Conservation (phyloP, 1,139 yeast genomes). For the Eremothecium coryli region DNA sequence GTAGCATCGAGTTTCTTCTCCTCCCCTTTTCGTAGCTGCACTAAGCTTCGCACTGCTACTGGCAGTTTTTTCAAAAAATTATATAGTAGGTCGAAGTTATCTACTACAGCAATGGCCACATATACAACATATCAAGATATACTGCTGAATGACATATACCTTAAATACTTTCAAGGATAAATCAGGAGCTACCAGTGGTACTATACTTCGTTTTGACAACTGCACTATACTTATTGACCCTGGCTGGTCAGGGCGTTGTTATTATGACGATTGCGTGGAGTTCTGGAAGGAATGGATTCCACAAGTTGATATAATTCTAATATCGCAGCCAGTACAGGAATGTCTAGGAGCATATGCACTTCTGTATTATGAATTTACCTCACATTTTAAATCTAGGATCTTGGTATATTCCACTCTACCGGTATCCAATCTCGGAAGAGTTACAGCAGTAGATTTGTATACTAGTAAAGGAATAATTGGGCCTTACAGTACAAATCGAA, state of each 20-base stretch:
- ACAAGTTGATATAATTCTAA: conserved; percentile 54
- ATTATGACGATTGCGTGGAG: conserved; percentile 19
- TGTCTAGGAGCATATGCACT: conserved; percentile 75
- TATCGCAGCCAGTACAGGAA: conserved; percentile 80
- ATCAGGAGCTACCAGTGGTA: conserved; percentile 27
- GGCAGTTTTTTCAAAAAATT: too few relatives aligned
- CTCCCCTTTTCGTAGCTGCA: too few relatives aligned
- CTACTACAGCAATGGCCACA: too few relatives aligned
- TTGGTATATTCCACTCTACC: conserved; percentile 87
- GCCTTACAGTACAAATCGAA: conserved; percentile 49
- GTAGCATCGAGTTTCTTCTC: too few relatives aligned
- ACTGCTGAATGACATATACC: conserved; percentile 30
- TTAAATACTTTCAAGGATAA: conserved; percentile 26
- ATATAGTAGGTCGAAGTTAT: too few relatives aligned
- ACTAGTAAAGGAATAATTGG: conserved; percentile 67
- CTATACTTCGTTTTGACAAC: conserved; percentile 33
- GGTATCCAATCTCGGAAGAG: conserved; percentile 75
- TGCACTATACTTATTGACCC: conserved; percentile 60
- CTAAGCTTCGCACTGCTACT: too few relatives aligned
- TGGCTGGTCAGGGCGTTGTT: conserved; percentile 51
- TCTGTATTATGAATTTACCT: conserved; percentile 54
- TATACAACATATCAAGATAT: too few relatives aligned
- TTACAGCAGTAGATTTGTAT: conserved; percentile 74
- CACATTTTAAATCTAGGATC: conserved; percentile 45
- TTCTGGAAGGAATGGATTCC: conserved; percentile 40